phyloP scores from a whole-genome alignment of 495 filamentous ascomycete genomes.

The Aspergillus haitiensis region DNA sequence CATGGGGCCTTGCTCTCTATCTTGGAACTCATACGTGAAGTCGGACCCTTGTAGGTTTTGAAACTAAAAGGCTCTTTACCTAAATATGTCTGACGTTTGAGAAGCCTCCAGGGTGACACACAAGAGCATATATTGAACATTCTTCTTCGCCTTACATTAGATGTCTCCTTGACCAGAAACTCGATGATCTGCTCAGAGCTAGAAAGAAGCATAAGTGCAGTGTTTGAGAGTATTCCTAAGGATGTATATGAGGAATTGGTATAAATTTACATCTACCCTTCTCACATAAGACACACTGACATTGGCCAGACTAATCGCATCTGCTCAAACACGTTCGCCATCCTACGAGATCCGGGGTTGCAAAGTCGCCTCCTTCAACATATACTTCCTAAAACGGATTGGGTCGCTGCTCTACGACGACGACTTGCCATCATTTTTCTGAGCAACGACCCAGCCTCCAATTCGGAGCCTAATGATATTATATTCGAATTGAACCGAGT shows the following conservation, averaged over 20 bases:
- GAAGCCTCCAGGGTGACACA: slow-evolving; percentile 38
- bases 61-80: neutral
- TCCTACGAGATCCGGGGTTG: slow-evolving; percentile 50
- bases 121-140: slow-evolving; percentile 38
- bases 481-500: slow-evolving; percentile 55
- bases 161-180: slow-evolving; percentile 50
- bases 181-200: slow-evolving; percentile 40
- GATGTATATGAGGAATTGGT: slow-evolving; percentile 36
- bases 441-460: slow-evolving; percentile 51
- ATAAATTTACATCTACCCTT: neutral
- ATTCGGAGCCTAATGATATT: slow-evolving; percentile 42
- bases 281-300: slow-evolving; percentile 20
- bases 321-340: slow-evolving; percentile 51
- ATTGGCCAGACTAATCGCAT: slow-evolving; percentile 52
- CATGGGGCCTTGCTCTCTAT: slow-evolving; percentile 31
- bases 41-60: slow-evolving; percentile 32
- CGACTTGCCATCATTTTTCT: slow-evolving; percentile 74
- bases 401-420: slow-evolving; percentile 62
- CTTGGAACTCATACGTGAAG: slow-evolving; percentile 35
- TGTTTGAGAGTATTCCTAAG: slow-evolving; percentile 41
- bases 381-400: slow-evolving; percentile 53
- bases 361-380: slow-evolving; percentile 60
- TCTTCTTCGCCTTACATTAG: slow-evolving; percentile 61
- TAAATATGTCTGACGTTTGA: slow-evolving; percentile 12
- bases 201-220: slow-evolving; percentile 44